Conservation (phyloP, 1,284 basidiomycete species). For the Laetiporus sulphureus region DNA sequence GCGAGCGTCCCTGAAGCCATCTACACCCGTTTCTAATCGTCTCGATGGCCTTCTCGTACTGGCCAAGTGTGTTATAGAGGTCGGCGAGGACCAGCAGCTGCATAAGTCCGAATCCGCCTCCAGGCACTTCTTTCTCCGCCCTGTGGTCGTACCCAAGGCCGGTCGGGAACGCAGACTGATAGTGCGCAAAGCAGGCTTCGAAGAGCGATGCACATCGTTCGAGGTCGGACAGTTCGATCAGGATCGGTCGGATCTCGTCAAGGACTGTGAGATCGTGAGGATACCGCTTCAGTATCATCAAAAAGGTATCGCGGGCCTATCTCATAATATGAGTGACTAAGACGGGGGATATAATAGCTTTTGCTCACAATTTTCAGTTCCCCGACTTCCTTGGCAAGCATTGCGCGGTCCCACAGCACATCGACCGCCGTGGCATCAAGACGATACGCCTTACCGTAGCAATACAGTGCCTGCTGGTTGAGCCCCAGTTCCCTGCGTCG, state of each 20-base stretch:
- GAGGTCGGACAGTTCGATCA: constrained; percentile 67
- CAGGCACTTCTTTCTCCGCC: constrained; percentile 28
- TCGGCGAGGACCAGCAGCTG: constrained; percentile 79
- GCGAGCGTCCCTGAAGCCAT: constrained; percentile 84
- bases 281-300: constrained; percentile 69
- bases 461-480: constrained; percentile 86
- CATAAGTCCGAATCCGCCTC: constrained; percentile 50
- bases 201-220: constrained; percentile 58
- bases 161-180: constrained; percentile 32
- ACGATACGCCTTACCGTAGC: constrained; percentile 79
- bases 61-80: constrained; percentile 67
- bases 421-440: constrained; percentile 79
- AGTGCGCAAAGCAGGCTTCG: constrained; percentile 51
- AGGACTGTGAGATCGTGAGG: constrained; percentile 82
- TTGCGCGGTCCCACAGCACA: constrained; percentile 87
- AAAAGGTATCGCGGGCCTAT: constrained; percentile 72
- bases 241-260: constrained; percentile 72
- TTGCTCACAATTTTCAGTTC: constrained; percentile 56
- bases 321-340: not conserved
- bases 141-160: constrained; percentile 23
- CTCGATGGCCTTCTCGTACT: constrained; percentile 64
- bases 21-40: constrained; percentile 74
- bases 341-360: not conserved
- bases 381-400: constrained; percentile 72
- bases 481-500: constrained; percentile 55